Percentiles rank a stretch among this genome's conserved stretches.
phyloP scores from a whole-genome alignment of 1,284 basidiomycete genomes.

The Cryptococcus maquisensis region DNA sequence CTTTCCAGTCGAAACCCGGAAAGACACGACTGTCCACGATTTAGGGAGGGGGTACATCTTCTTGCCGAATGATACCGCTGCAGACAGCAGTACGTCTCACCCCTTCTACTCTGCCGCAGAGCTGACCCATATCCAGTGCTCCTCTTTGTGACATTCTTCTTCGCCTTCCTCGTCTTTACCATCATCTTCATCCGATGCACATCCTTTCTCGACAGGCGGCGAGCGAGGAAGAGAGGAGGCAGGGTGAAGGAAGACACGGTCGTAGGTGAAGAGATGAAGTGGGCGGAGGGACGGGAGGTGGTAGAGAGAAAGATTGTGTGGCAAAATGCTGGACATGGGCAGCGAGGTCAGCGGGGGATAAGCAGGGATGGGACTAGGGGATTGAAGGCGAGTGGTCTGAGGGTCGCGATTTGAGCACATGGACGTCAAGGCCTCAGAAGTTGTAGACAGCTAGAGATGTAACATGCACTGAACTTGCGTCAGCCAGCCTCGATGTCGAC shows the following conservation, averaged over 20 bases:
- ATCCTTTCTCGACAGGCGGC: not conserved
- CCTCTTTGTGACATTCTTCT: constrained; percentile 2
- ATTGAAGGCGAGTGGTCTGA: not conserved
- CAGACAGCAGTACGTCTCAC: constrained; percentile 29
- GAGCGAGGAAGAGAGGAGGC: not conserved
- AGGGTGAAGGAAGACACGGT: constrained; percentile 1
- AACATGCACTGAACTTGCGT: not conserved
- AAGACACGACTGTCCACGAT: not conserved
- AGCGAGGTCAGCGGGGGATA: not conserved
- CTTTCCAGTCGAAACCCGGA: constrained; percentile 25
- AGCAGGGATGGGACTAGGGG: not conserved
- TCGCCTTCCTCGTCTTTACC: not conserved
- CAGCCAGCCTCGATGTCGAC: not conserved
- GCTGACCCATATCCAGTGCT: not conserved
- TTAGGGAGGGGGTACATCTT: constrained; percentile 25
- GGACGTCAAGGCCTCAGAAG: too few species aligned
- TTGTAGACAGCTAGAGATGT: not conserved
- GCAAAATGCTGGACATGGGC: not conserved
- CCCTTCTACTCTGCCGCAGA: not conserved
- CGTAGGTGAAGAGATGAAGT: not conserved
- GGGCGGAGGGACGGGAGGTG: not conserved
- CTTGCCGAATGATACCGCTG: constrained; percentile 16
- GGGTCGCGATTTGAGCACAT: not conserved
- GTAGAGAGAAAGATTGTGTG: not conserved
- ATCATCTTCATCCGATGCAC: not conserved